phyloP scores from a whole-genome alignment of 805 yeast genomes.

The Lachancea nothofagi region DNA sequence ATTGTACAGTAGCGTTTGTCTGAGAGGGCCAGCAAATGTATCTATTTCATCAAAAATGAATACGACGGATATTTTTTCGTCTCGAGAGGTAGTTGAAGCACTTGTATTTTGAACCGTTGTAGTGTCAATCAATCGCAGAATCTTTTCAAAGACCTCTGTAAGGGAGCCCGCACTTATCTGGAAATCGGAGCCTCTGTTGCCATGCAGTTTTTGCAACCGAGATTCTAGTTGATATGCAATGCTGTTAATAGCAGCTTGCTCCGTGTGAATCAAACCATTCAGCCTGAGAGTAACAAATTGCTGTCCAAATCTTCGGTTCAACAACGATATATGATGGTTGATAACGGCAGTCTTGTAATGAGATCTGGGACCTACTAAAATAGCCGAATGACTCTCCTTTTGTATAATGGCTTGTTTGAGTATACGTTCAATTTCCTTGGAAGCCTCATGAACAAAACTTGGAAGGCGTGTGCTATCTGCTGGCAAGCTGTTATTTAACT shows the following conservation, averaged over 20 bases:
- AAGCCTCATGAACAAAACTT: conserved; percentile 19
- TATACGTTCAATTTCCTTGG: conserved; percentile 48
- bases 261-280: conserved; percentile 69
- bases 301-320: conserved; percentile 37
- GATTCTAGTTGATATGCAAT: conserved; percentile 78
- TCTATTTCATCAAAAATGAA: conserved; percentile 86
- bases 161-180: conserved; percentile 47
- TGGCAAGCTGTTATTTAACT: conserved; percentile 21
- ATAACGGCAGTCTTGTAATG: conserved; percentile 69
- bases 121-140: conserved; percentile 47
- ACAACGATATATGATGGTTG: conserved; percentile 46
- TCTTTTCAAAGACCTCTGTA: conserved; percentile 55
- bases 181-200: conserved; percentile 12
- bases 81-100: conserved; percentile 9
- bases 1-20: conserved; percentile 83
- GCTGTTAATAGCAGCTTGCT: conserved; percentile 72
- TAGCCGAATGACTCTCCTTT: conserved; percentile 74
- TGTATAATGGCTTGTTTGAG: conserved; percentile 59
- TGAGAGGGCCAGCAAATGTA: conserved; percentile 58
- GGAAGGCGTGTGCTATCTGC: conserved; percentile 18
- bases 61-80: conserved; percentile 50
- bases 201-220: conserved; percentile 33
- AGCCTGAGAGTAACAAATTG: conserved; percentile 59
- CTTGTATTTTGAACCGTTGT: conserved; percentile 14
- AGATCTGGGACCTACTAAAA: conserved; percentile 75